Evolutionary conservation across 1,139 yeast genomes (phyloP), one percentile per base, ranked within the genome.

Genomic region (Eremothecium coryli): DNA sequence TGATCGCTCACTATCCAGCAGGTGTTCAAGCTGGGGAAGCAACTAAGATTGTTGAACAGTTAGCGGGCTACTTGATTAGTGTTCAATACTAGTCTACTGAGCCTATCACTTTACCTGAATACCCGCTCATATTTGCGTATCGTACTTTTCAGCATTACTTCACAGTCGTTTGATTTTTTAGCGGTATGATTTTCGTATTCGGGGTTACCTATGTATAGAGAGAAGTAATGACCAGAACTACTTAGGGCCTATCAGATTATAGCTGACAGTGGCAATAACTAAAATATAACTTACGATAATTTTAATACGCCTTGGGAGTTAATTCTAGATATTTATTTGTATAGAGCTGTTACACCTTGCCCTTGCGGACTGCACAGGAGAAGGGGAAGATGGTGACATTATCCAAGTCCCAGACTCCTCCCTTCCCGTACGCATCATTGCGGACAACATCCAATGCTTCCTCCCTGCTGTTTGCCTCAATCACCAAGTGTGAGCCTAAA

Each of bases 21-120:
- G 85, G 85, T 38, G 78, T 84, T 34, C 93, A 79, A 58, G 86
- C 97, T 21, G 95, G 95, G 48, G 95, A 84, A 56, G 98, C 98
- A 38, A 82, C 96, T 43, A 74, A 82, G 50, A 80, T 86, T 45
- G 95, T 88, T 38, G 98, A 90, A 61, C 88, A 85, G 58, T 72
- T 90, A 65, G 97, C 95, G 29, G 97, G 88, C 59, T 88, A 90
- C 58, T 73, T 90, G 64, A 85, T 88, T 56, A 66, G 86, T 52
- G 90, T 80, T 39, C 84, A 85, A 40, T 88, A 82, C 61, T 88
- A 70, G 53, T 21, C 15, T 11, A 5, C 20, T 13, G 20, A 12
- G 13, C 10, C 16, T 23, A 11, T 5, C 12, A 8, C n/a, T 18
- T 28, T 20, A 11, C 10, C 7, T 4, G 12, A 4, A 17, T 28